Evolutionary conservation across 2,329 filamentous ascomycete genomes (phyloP).

Genomic region (Aureobasidium melanogenum): DNA sequence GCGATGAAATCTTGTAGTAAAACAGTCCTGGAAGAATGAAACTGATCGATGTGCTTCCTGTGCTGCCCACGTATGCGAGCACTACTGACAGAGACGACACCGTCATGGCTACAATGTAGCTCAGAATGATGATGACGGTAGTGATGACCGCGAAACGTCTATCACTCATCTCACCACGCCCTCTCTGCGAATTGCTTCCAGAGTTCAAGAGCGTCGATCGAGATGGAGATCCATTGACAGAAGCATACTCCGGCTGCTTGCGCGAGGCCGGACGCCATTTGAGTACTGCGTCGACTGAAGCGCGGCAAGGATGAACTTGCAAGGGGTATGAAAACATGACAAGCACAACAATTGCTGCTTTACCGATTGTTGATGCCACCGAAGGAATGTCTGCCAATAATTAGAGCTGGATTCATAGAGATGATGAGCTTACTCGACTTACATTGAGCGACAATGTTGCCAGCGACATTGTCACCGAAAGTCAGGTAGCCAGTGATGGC

Average conservation of each 20-base stretch:
- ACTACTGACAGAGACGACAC: constrained; percentile 85
- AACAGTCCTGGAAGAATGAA: constrained; percentile 95
- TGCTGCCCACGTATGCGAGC: constrained; percentile 89
- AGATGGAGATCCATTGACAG: constrained; percentile 14
- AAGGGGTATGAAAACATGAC: constrained; percentile 95
- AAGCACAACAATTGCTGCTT: constrained; percentile 88
- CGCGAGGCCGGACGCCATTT: constrained; percentile 66
- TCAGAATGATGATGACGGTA: constrained; percentile 71
- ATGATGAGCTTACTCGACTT: constrained; percentile 31
- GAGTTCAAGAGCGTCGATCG: constrained; percentile 21
- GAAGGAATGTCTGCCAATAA: constrained; percentile 54
- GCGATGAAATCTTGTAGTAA: constrained; percentile 96
- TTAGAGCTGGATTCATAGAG: not conserved
- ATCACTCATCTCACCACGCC: constrained; percentile 61
- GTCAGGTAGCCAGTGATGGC: constrained; percentile 93
- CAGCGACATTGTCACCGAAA: constrained; percentile 79
- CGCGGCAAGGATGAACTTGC: constrained; percentile 90
- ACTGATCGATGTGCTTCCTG: constrained; percentile 88
- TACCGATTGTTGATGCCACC: constrained; percentile 79
- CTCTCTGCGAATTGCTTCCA: constrained; percentile 1
- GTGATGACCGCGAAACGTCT: constrained; percentile 83
- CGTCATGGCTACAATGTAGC: constrained; percentile 82
- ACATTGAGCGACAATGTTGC: constrained; percentile 94
- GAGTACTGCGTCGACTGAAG: constrained; percentile 88
- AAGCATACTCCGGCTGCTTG: constrained; percentile 6